These are phyloP conservation scores for Eucalyptus camaldulensis DNA, from an alignment of 345 rosid species.

Conservation along the genomic window DNA sequence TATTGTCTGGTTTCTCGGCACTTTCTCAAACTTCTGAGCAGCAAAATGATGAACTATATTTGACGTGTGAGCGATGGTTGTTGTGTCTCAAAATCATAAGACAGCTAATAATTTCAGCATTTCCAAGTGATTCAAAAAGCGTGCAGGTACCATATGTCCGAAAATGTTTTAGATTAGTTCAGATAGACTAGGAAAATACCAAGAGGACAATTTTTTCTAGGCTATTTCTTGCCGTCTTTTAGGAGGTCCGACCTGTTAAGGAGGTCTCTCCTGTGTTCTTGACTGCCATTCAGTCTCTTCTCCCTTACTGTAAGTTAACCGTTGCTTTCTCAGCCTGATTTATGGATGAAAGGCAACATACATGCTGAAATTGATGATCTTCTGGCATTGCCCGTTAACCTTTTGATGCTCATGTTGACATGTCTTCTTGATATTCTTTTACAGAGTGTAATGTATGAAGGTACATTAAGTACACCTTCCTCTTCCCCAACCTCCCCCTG, in stretches of 20 bases:
- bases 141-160: conserved; percentile 39
- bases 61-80: conserved; percentile 92
- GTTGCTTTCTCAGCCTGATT: neutral
- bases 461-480: neutral
- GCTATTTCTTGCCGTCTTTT: conserved; percentile 6
- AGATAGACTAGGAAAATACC: neutral
- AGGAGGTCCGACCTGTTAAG: conserved; percentile 85
- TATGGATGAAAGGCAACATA: neutral
- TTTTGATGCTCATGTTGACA: neutral
- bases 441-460: neutral
- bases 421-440: neutral
- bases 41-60: conserved; percentile 69
- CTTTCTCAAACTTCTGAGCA: conserved; percentile 45
- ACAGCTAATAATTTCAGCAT: conserved; percentile 74
- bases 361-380: neutral
- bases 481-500: neutral
- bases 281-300: conserved; percentile 69
- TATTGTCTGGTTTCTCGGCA: conserved; percentile 59
- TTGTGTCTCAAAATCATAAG: conserved; percentile 82
- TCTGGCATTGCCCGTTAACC: neutral
- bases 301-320: conserved; percentile 71
- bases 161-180: neutral
- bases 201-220: neutral
- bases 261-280: conserved; percentile 79
- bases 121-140: conserved; percentile 74